phyloP scores from a whole-genome alignment of 768 basidiomycete species.

The Auriscalpium vulgare region DNA sequence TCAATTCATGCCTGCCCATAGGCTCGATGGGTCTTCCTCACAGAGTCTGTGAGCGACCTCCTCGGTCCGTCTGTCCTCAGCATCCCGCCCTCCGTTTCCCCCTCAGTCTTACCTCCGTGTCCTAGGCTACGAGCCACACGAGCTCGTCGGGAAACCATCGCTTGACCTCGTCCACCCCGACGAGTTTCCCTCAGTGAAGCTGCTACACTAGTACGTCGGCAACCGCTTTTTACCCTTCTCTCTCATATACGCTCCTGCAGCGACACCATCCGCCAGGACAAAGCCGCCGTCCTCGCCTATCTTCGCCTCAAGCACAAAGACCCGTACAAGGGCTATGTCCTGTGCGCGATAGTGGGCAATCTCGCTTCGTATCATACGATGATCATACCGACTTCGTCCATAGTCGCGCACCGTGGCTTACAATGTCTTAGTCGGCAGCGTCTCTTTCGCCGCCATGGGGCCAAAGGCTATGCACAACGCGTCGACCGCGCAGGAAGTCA shows the following conservation, averaged over 20 bases:
- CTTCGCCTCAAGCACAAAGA: constrained; percentile 76
- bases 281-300: constrained; percentile 73
- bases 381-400: constrained; percentile 1
- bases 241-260: constrained; percentile 24
- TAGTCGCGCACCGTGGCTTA: constrained; percentile 62
- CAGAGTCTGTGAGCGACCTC: constrained; percentile 58
- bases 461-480: constrained; percentile 73
- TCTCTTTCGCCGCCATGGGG: constrained; percentile 69
- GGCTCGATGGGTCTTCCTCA: constrained; percentile 62
- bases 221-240: background rate
- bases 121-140: constrained; percentile 65
- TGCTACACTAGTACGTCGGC: constrained; percentile 56
- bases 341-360: constrained; percentile 62
- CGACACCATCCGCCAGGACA: constrained; percentile 70
- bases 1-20: constrained; percentile 17
- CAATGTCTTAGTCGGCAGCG: constrained; percentile 68
- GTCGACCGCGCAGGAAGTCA: constrained; percentile 77
- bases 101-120: background rate
- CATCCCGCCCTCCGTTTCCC: background rate
- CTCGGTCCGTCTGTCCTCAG: constrained; percentile 36
- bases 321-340: constrained; percentile 65
- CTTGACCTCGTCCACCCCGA: constrained; percentile 78
- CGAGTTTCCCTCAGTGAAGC: constrained; percentile 57
- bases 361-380: background rate
- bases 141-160: constrained; percentile 61